These are phyloP conservation scores for Physcomitrium patens DNA, from an alignment of 225 moss, liverwort and hornwort species.

Conservation along the genomic window DNA sequence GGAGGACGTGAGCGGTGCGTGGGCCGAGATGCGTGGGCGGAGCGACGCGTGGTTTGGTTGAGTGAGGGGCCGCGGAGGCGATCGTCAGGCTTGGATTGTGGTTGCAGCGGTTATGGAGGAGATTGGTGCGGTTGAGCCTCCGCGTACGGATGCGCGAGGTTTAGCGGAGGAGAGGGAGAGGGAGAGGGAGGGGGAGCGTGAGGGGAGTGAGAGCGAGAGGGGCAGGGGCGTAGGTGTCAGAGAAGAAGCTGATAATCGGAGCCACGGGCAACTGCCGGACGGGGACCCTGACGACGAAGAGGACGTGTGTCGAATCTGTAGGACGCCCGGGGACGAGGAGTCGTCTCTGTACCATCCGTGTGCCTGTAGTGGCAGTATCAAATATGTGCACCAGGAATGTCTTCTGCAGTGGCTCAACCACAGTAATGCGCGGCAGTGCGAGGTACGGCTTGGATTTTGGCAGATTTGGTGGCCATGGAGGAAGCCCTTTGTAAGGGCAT, in stretches of 20 bases:
- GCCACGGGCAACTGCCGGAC: constrained; percentile 29
- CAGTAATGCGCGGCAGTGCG: constrained; percentile 73
- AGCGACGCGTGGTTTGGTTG: constrained; percentile 26
- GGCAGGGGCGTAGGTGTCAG: constrained; percentile 17
- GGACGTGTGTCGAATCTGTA: constrained; percentile 73
- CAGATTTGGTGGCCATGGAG: constrained; percentile 12
- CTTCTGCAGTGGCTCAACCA: constrained; percentile 76
- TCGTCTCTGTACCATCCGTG: constrained; percentile 68
- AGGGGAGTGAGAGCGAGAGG: constrained; percentile 15
- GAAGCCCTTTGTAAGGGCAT: background rate
- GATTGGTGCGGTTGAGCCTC: constrained; percentile 59
- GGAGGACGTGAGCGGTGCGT: background rate
- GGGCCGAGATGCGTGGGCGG: constrained; percentile 29
- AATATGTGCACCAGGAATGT: constrained; percentile 77
- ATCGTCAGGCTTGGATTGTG: background rate
- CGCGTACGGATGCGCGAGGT: constrained; percentile 54
- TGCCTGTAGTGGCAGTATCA: constrained; percentile 79
- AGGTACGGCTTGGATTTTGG: constrained; percentile 42
- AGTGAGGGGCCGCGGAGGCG: background rate
- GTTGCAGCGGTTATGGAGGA: constrained; percentile 51
- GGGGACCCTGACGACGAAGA: constrained; percentile 65
- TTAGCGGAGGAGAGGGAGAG: constrained; percentile 38
- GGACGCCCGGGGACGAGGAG: constrained; percentile 65
- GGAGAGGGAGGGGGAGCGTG: no score
- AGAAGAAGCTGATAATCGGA: constrained; percentile 15